Base-by-base conservation (phyloP, 2,329 filamentous ascomycete genomes). In the Magnaporthales sp. region DNA sequence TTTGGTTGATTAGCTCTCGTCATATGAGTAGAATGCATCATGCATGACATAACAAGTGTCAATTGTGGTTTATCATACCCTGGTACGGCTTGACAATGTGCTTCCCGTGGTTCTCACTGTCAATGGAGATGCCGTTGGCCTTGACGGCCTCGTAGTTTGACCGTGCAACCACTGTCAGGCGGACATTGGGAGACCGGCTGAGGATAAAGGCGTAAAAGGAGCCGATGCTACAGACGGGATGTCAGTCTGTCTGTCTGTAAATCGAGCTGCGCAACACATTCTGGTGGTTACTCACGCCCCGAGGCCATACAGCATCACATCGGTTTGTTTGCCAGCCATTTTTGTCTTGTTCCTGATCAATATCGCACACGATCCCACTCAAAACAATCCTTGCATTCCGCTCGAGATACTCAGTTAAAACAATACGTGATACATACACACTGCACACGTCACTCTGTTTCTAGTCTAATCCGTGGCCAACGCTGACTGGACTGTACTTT, bases 131-230 rank as follows among this genome's bases (percentile, higher is more conserved):
- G 10, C 86, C 86, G 32, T 80, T 77, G 13, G 74, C 73, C 64
- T 80, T 80, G 11, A 89, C 84, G 3, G 80, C 81, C 8, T 79
- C 75, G 74, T 85, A 88, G 72, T 89, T 88, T 0, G 85, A 87
- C 27, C 86, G 81, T 60, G 86, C 88, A 60, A 87, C 81, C 2
- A 86, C 84, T 0, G 85, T 87, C 26, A 88, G 79, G n/a, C 79
- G 75, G 22, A 84, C 78, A 30, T 78, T 74, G 2, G 77, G 69
- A 32, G 73, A 75, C 2, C 80, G 78, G 65, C 76, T 79, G 0
- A 86, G 71, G 46, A 86, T 80, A 67, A 85, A 86, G 8, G 83
- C 81, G 70, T 86, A 86, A 69, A 86, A 86, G 2, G 83, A 84
- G 30, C 84, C 84, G 65, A 86, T 85, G 0, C 83, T 85, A 62